Evolutionary conservation across 768 basidiomycete genomes (phyloP).

Genomic region (Rhodotorula paludigena): DNA sequence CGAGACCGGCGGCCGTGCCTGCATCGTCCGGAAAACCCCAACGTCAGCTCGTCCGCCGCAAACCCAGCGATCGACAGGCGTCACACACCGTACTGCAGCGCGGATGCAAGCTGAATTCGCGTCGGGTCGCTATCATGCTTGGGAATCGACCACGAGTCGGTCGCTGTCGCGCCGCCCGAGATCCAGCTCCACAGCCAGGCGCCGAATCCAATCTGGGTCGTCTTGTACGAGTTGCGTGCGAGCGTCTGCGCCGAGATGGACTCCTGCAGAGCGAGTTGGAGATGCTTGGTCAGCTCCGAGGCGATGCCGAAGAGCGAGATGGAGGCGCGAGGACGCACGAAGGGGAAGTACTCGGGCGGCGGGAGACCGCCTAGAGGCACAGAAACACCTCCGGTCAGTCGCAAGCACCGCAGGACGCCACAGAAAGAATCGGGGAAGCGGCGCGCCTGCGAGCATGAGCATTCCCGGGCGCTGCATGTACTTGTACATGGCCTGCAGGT

Average conservation of each 20-base stretch:
- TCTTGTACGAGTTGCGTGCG: conserved; percentile 53
- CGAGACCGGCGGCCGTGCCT: conserved; percentile 55
- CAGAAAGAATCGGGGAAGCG: too few relatives aligned
- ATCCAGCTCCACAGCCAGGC: conserved; percentile 57
- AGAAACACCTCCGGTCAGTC: too few relatives aligned
- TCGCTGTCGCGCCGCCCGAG: conserved; percentile 49
- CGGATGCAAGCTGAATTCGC: conserved; percentile 59
- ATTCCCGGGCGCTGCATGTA: conserved; percentile 43
- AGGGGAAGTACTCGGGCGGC: conserved; percentile 57
- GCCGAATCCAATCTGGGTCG: conserved; percentile 47
- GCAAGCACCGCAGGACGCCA: too few relatives aligned
- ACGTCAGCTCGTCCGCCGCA: not conserved
- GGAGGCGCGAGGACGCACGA: not conserved
- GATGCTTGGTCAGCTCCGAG: not conserved
- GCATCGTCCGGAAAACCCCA: not conserved
- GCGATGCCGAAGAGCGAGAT: not conserved
- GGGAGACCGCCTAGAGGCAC: conserved; percentile 77
- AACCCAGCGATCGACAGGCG: not conserved
- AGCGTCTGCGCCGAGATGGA: conserved; percentile 58
- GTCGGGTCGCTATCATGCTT: conserved; percentile 55
- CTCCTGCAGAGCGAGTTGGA: conserved; percentile 52
- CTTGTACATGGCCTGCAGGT: conserved; percentile 22
- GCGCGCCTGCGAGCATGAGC: conserved; percentile 60
- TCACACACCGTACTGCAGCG: conserved; percentile 63
- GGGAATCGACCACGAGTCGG: conserved; percentile 54